Evolutionary conservation across 2,329 filamentous ascomycete species (phyloP), one percentile per base, ranked within the genome.

Genomic region (Ceratocystis albifundus): DNA sequence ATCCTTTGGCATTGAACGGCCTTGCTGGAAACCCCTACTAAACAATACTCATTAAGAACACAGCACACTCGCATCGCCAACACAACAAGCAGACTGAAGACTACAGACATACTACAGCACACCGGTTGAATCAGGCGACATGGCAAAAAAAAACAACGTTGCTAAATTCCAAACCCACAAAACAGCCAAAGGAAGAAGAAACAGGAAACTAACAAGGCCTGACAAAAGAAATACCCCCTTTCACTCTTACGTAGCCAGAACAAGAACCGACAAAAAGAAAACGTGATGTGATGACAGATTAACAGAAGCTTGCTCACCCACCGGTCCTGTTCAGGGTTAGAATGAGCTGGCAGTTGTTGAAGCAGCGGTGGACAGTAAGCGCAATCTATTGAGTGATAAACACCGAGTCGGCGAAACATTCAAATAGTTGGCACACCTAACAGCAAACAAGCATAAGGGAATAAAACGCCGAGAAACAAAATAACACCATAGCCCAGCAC

Each of bases 131-230:
- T 25, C 28, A 36, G 55, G 28, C 28, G 55, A 36, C 2, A 36
- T 32, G 5, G 32, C 17, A 61, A 61, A 62, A 66, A 46, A 53
- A 46, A 50, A 30, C n/a, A n/a, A 65, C 55, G 25, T 36, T 66
- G 65, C 46, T 63, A 62, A 66, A 66, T 63, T 53, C 45, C 20
- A 66, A 53, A 25, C 59, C 61, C 61, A 66, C 32, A 20, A 59
- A 53, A 57, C 22, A 65, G 45, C 63, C 41, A 12, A 30, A 57
- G 55, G 20, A 48, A 7, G 20, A 48, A 7, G 61, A 41, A 45
- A 32, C 25, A 57, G 0, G 32, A 61, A 61, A 59, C 61, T 48
- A 32, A 53, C 15, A 55, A 65, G n/a, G 57, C n/a, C 32, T 25
- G 20, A 28, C n/a, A 41, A 44, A 45, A 15, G 12, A 41, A 62